Evolutionary conservation across 1,284 basidiomycete genomes (phyloP), one percentile per base, ranked within the genome.

Genomic region (Boletus hoseneyae): DNA sequence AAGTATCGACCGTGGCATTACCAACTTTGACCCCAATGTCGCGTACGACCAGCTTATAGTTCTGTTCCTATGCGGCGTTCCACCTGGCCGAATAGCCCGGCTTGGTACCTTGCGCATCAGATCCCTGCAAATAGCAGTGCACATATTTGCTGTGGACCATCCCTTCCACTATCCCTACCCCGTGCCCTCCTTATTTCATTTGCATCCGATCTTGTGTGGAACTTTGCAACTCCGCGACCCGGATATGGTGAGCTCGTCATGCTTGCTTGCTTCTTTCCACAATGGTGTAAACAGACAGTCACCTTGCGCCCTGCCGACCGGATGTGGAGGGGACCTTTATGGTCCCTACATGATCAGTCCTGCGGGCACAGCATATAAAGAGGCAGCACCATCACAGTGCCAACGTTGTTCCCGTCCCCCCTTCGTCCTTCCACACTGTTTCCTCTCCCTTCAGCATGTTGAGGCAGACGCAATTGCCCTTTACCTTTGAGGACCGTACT

Each of bases 401-500:
- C 51, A 43, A 21, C 42, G 19, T 41, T 16, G 39, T 37, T 41
- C 30, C 39, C 16, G 30, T 18, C 30, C 30, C 40, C 8, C 29
- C 16, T 12, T 45, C 43, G 1, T 34, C 39, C 34, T 18, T 8
- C 21, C 16, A n/a, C 40, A 29, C 27, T 19, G 3, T 19, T 11
- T 25, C 47, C 10, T 35, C 36, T 8, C 15, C 33, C 16, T 6
- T 23, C 41, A 27, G n/a, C 42, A 61, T 53, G 45, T 54, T 68
- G 50, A 45, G 57, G 25, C 47, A 56, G 32, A 42, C 42, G 1
- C 65, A 72, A 3, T 71, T 80, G 56, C 75, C 76, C 30, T 83
- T 72, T 68, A 75, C 78, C 45, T 74, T 87, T 45, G 85, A 87
- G 65, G 85, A 87, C 70, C 79, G 84, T 43, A 83, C 83, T 0